Conservation (phyloP, 345 rosid genomes). For the Citrus mangshanensis region DNA sequence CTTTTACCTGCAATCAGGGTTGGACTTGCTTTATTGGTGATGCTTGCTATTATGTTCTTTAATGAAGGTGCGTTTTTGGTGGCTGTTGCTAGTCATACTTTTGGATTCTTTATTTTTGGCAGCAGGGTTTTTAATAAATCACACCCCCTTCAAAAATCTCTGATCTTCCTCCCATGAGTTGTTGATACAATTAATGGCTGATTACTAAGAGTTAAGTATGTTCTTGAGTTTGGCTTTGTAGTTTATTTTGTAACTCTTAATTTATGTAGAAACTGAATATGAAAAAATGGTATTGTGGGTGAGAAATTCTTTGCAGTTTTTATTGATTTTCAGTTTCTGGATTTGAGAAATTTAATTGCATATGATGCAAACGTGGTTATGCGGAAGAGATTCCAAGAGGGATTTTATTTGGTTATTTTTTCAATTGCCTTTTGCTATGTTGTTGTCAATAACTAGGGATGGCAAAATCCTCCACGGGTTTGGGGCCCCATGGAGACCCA, state of each 20-base stretch:
- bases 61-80: constrained; percentile 71
- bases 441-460: too few relatives aligned
- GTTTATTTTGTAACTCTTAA: background rate
- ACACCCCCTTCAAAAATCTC: constrained; percentile 21
- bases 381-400: background rate
- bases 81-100: constrained; percentile 59
- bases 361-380: background rate
- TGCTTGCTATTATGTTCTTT: constrained; percentile 88
- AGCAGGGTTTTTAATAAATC: constrained; percentile 42
- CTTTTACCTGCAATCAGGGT: constrained; percentile 43
- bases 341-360: background rate
- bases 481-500: too few relatives aligned
- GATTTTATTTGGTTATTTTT: background rate
- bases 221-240: background rate
- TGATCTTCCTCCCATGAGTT: constrained; percentile 37
- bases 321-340: background rate
- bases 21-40: constrained; percentile 59
- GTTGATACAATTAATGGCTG: constrained; percentile 3
- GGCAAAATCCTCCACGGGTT: too few relatives aligned
- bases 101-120: constrained; percentile 67
- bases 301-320: background rate
- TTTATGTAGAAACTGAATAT: background rate
- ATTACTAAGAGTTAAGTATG: background rate
- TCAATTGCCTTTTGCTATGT: background rate
- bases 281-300: background rate